phyloP scores from a whole-genome alignment of 352 stramenopile genomes.

The Stramenopiles sp. region DNA sequence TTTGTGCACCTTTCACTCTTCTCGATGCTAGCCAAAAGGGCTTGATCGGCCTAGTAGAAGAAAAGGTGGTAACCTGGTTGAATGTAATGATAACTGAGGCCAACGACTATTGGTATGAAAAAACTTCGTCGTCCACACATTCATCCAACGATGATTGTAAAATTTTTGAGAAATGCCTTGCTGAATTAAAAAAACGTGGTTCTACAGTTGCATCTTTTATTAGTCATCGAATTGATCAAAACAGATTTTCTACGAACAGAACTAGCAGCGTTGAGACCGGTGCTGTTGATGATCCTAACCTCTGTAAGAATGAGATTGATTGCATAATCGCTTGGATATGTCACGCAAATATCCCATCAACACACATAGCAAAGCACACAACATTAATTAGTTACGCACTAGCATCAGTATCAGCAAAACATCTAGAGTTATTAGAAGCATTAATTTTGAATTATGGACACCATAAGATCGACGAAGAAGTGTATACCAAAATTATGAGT shows the following conservation, averaged over 20 bases:
- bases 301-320: no score
- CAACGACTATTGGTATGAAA: background rate
- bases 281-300: no score
- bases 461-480: background rate
- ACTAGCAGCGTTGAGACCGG: no score
- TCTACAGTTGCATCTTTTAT: background rate
- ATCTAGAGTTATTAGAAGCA: background rate
- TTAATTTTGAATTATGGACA: background rate
- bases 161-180: background rate
- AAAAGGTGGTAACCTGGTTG: background rate
- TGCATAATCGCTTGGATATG: background rate
- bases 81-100: background rate
- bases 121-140: no score
- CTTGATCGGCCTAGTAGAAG: background rate
- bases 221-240: background rate
- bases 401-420: background rate
- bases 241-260: no score
- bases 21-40: background rate
- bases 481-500: background rate
- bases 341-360: background rate
- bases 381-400: background rate
- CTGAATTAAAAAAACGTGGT: background rate
- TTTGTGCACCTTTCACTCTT: background rate
- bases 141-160: no score
- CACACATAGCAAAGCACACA: background rate